Evolutionary conservation across 2,329 filamentous ascomycete species (phyloP).

Genomic region (Cordyceps javanica): DNA sequence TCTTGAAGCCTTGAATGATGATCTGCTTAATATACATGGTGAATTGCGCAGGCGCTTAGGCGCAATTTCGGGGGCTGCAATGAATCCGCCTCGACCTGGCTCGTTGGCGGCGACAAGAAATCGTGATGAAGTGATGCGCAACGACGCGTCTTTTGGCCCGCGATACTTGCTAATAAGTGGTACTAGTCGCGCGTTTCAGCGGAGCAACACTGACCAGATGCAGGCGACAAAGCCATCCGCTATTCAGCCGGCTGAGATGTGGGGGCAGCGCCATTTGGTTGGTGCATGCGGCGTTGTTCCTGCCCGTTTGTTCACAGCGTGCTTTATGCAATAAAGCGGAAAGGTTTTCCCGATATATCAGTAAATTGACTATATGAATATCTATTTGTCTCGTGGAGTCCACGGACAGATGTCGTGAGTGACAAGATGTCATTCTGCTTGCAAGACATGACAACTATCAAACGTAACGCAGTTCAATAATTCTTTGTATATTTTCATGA

Average conservation of each 20-base stretch:
- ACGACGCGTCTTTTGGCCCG: constrained; percentile 13
- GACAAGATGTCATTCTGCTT: too few relatives aligned
- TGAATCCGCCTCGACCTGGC: constrained; percentile 4
- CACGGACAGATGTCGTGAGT: too few relatives aligned
- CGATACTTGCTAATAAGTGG: constrained; percentile 8
- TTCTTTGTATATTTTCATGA: too few relatives aligned
- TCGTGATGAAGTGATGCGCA: constrained; percentile 11
- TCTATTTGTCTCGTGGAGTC: too few relatives aligned
- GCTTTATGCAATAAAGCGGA: not conserved
- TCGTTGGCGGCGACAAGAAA: constrained; percentile 7
- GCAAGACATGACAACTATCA: too few relatives aligned
- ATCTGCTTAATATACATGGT: constrained; percentile 99
- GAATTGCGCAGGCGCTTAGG: constrained; percentile 32
- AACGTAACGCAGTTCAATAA: too few relatives aligned
- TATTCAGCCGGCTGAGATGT: constrained; percentile 5
- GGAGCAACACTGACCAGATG: not conserved
- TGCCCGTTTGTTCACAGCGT: not conserved
- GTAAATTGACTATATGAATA: not conserved
- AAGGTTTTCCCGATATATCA: not conserved
- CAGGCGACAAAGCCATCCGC: not conserved
- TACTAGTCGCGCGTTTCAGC: constrained; percentile 6
- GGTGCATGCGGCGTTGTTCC: not conserved
- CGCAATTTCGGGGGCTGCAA: constrained; percentile 26
- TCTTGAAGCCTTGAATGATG: constrained; percentile 99
- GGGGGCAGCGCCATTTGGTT: too few relatives aligned